Evolutionary conservation across 2,329 filamentous ascomycete genomes (phyloP).

Genomic region (Phaeosphaeriaceae sp.): DNA sequence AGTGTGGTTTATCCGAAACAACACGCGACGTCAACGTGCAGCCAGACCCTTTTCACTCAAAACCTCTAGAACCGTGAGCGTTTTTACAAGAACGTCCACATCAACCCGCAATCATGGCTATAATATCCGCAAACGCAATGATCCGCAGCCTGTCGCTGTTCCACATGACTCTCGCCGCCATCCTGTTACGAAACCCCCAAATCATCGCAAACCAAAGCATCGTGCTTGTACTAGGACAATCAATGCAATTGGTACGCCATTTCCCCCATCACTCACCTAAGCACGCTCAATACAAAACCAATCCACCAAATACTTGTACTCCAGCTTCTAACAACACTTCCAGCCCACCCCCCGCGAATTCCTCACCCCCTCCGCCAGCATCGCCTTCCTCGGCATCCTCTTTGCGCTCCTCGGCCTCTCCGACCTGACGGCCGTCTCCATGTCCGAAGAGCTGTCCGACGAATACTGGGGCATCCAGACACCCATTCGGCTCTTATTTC

Average conservation of each 20-base stretch:
- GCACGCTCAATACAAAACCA: neutral
- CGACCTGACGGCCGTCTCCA: conserved; percentile 56
- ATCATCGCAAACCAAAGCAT: conserved; percentile 79
- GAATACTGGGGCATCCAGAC: conserved; percentile 60
- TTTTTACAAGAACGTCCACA: neutral
- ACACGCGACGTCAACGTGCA: conserved; percentile 9
- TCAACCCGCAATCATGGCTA: conserved; percentile 66
- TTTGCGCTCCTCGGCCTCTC: conserved; percentile 65
- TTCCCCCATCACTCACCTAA: neutral
- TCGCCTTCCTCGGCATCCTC: conserved; percentile 72
- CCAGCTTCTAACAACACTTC: conserved; percentile 3
- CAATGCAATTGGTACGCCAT: conserved; percentile 75
- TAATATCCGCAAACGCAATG: conserved; percentile 81
- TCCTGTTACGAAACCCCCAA: conserved; percentile 77
- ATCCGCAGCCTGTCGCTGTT: conserved; percentile 83
- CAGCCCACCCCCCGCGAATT: conserved; percentile 73
- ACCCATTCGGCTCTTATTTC: conserved; percentile 70
- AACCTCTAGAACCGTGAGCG: neutral
- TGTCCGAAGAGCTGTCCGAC: conserved; percentile 52
- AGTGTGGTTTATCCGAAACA: conserved; percentile 15
- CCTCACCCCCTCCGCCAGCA: conserved; percentile 71
- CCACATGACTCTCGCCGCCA: conserved; percentile 82
- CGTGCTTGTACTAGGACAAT: conserved; percentile 81
- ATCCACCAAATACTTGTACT: neutral
- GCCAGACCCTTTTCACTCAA: conserved; percentile 5